A percentile compares a stretch with the other conserved stretches of the same genome.
Conservation (phyloP, 345 rosid genomes). For the Alliaria petiolata region DNA sequence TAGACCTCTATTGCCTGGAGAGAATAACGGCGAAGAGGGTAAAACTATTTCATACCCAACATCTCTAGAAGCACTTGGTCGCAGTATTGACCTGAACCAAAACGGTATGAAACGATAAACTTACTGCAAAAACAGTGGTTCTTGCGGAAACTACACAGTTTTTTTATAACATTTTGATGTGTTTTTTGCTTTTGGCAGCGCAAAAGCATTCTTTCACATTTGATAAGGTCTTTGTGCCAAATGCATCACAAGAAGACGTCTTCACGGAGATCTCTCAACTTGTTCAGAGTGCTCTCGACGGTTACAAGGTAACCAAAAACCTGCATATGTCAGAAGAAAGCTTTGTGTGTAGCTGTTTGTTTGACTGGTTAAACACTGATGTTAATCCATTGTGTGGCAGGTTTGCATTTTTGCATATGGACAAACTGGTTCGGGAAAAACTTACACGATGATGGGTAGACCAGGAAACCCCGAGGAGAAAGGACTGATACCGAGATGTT, state of each 20-base stretch:
- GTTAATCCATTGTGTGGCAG: slow-evolving; percentile 34
- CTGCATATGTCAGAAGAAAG: background rate
- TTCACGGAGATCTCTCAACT: slow-evolving; percentile 94
- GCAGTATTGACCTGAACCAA: slow-evolving; percentile 70
- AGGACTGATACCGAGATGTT: slow-evolving; percentile 83
- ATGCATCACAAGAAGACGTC: slow-evolving; percentile 75
- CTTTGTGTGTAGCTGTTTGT: background rate
- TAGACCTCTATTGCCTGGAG: slow-evolving; percentile 78
- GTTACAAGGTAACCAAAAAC: slow-evolving; percentile 68
- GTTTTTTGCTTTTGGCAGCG: slow-evolving; percentile 43
- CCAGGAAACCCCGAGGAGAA: slow-evolving; percentile 65
- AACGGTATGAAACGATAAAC: slow-evolving; percentile 46
- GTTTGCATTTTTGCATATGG: slow-evolving; percentile 99
- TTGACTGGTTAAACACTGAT: background rate
- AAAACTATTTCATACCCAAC: slow-evolving; percentile 67
- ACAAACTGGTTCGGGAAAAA: slow-evolving; percentile 97
- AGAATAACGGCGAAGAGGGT: slow-evolving; percentile 48
- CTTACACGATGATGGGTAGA: slow-evolving; percentile 97
- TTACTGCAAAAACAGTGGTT: background rate
- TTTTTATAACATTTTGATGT: background rate
- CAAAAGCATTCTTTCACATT: slow-evolving; percentile 83
- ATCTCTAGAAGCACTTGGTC: slow-evolving; percentile 69
- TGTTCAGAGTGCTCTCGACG: slow-evolving; percentile 98
- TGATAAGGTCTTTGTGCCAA: slow-evolving; percentile 80
- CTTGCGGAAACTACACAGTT: background rate